Percentiles rank a stretch among this genome's conserved stretches.
Evolutionary conservation across 192 early-diverging fungal species (phyloP).

Genomic region (Podila epicladia): DNA sequence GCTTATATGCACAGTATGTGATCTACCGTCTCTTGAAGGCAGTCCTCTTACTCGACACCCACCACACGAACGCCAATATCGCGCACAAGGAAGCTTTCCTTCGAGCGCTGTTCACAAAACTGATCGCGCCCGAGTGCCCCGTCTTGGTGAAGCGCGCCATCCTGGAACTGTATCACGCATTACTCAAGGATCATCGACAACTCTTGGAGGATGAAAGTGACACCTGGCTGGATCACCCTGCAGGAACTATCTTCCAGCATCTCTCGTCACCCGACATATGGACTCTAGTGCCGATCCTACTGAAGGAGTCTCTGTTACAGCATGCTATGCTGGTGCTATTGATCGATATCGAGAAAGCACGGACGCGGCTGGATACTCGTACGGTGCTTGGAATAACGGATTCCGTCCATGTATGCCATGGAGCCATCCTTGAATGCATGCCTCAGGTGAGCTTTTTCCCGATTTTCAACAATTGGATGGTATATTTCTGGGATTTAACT

Average conservation of each 20-base stretch:
- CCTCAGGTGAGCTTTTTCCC: background rate
- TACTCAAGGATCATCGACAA: slow-evolving; percentile 35
- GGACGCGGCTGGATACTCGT: background rate
- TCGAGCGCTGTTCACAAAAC: background rate
- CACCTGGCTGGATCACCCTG: background rate
- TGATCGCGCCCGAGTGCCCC: background rate
- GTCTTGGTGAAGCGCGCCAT: slow-evolving; percentile 3
- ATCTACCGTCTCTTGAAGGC: background rate
- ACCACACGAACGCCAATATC: background rate
- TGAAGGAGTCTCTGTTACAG: background rate
- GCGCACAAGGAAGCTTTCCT: background rate
- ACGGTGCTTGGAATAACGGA: background rate
- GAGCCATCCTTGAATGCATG: background rate
- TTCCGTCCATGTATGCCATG: slow-evolving; percentile 8
- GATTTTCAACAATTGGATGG: background rate
- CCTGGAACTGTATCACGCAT: slow-evolving; percentile 18
- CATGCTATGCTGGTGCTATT: slow-evolving; percentile 9
- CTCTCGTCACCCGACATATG: slow-evolving; percentile 9
- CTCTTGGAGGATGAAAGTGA: background rate
- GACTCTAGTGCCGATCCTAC: background rate
- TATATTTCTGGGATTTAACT: background rate
- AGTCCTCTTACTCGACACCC: background rate
- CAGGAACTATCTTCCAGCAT: background rate
- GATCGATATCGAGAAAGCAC: slow-evolving; percentile 36
- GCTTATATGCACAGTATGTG: background rate